These are phyloP conservation scores for Pythium insidiosum DNA, from an alignment of 352 stramenopile species.

Conservation along the genomic window DNA sequence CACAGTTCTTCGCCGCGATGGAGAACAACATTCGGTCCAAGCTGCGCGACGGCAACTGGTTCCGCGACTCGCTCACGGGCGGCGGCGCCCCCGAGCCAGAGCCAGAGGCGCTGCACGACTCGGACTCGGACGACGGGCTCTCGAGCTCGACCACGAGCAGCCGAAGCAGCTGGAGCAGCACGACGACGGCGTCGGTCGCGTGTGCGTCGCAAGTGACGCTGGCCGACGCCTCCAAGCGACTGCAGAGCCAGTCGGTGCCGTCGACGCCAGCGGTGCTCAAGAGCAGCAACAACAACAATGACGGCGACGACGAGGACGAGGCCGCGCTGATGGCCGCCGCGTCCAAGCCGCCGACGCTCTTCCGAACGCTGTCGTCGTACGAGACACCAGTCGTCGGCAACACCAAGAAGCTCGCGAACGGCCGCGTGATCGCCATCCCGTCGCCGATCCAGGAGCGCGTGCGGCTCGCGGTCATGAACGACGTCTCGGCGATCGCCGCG, in stretches of 20 bases:
- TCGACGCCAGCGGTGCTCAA: conserved; percentile 24
- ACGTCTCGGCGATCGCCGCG: no score
- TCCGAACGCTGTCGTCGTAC: conserved; percentile 73
- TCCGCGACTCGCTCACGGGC: conserved; percentile 23
- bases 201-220: background rate
- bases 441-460: conserved; percentile 69
- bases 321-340: conserved; percentile 5
- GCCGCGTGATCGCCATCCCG: conserved; percentile 21
- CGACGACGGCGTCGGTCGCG: conserved; percentile 6
- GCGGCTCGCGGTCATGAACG: conserved; percentile 27
- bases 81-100: conserved; percentile 15
- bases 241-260: conserved; percentile 30
- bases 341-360: conserved; percentile 41
- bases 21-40: conserved; percentile 94
- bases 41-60: conserved; percentile 53
- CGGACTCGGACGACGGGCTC: conserved; percentile 8
- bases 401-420: conserved; percentile 31
- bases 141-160: conserved; percentile 18
- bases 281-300: conserved; percentile 27
- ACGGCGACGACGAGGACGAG: conserved; percentile 16
- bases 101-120: conserved; percentile 26
- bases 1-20: conserved; percentile 94
- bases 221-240: background rate
- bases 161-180: conserved; percentile 22
- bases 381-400: conserved; percentile 56